A percentile compares a stretch with the other conserved stretches of the same genome.
phyloP scores from a whole-genome alignment of 345 rosid species.

The Gossypium raimondii region DNA sequence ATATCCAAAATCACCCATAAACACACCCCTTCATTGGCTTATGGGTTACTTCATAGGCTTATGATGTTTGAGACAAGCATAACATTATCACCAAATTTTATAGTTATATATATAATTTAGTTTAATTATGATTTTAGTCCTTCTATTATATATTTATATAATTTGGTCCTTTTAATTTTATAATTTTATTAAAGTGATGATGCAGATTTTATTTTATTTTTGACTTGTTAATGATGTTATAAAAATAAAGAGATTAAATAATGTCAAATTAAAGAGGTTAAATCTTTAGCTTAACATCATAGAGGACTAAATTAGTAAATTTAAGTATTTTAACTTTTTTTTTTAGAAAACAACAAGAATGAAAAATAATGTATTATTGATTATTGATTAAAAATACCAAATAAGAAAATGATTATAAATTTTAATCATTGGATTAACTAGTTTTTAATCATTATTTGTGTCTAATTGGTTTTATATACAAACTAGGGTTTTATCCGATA shows the following conservation, averaged over 20 bases:
- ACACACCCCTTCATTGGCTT: not conserved
- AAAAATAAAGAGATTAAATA: too few relatives aligned
- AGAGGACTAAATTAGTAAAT: not conserved
- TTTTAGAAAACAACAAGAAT: too few relatives aligned
- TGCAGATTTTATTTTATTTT: too few relatives aligned
- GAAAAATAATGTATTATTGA: not conserved
- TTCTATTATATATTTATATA: too few relatives aligned
- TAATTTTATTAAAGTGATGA: too few relatives aligned
- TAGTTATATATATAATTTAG: too few relatives aligned
- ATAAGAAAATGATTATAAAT: not conserved
- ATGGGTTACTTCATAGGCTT: not conserved
- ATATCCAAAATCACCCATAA: not conserved
- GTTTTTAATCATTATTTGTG: not conserved
- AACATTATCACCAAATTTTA: not conserved
- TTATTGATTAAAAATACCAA: not conserved
- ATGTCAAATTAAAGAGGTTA: not conserved
- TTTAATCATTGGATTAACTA: not conserved
- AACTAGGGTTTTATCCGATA: too few relatives aligned
- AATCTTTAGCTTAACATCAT: not conserved
- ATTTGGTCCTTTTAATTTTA: not conserved
- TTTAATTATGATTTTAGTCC: not conserved
- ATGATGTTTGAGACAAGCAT: not conserved
- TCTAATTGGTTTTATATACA: not conserved
- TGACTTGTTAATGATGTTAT: not conserved
- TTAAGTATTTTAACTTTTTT: too few relatives aligned